These are phyloP conservation scores for Chalara sp. DNA, from an alignment of 2,329 filamentous ascomycete genomes.

Conservation along the genomic window DNA sequence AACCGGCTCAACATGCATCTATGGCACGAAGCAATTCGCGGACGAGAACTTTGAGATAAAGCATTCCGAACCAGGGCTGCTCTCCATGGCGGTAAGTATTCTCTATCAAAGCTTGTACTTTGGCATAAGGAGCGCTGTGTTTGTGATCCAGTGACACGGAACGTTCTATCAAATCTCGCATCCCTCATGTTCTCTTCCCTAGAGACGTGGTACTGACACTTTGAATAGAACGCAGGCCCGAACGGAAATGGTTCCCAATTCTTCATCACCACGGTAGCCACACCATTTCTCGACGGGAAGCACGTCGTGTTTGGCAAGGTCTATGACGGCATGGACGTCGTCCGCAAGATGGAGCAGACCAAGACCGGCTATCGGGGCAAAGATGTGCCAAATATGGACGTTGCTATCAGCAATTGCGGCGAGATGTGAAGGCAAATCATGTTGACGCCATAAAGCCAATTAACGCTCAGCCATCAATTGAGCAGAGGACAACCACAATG, in stretches of 20 bases:
- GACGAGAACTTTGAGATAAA: constrained; percentile 85
- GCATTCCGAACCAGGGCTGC: constrained; percentile 71
- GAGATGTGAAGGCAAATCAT: constrained; percentile 61
- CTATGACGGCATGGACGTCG: constrained; percentile 81
- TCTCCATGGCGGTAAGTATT: constrained; percentile 82
- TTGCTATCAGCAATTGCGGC: constrained; percentile 79
- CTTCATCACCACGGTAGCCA: constrained; percentile 88
- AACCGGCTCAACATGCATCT: constrained; percentile 82
- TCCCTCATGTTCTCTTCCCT: background rate
- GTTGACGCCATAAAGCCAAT: background rate
- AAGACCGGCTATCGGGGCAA: constrained; percentile 67
- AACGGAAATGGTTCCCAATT: constrained; percentile 95
- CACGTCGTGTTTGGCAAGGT: constrained; percentile 95
- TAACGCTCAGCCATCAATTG: no score
- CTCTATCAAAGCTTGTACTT: background rate
- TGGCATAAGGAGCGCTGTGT: no score
- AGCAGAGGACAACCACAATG: no score
- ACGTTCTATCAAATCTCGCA: no score
- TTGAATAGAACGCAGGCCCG: constrained; percentile 70
- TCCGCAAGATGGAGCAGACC: constrained; percentile 86
- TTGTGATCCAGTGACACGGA: no score
- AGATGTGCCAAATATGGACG: constrained; percentile 79
- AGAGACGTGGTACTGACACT: background rate
- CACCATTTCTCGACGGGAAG: constrained; percentile 84
- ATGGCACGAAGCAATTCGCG: constrained; percentile 74